phyloP scores from a whole-genome alignment of 257 asterid species.

The Plantago elongata region DNA sequence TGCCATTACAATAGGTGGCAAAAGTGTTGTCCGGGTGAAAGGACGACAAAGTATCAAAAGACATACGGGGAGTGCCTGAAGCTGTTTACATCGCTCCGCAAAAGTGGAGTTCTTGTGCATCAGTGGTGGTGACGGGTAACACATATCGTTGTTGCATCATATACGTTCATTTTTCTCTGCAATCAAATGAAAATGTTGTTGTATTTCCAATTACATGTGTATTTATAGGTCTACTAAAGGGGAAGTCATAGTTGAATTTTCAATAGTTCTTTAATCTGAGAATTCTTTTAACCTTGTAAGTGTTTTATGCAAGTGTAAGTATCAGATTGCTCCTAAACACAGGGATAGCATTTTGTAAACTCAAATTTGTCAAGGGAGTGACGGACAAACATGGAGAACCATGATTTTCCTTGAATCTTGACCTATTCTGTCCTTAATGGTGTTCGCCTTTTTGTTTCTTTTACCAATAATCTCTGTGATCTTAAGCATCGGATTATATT shows the following conservation, averaged over 20 bases:
- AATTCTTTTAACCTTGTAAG: background rate
- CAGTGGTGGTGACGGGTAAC: constrained; percentile 78
- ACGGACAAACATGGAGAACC: too few relatives aligned
- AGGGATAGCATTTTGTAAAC: background rate
- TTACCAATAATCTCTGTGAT: too few relatives aligned
- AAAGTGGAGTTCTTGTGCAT: constrained; percentile 87
- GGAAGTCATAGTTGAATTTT: constrained; percentile 2
- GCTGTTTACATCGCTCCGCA: constrained; percentile 62
- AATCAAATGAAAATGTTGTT: constrained; percentile 10
- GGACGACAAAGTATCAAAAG: constrained; percentile 62
- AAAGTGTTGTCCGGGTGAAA: constrained; percentile 90
- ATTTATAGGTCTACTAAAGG: background rate
- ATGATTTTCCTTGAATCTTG: too few relatives aligned
- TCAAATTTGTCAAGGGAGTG: too few relatives aligned
- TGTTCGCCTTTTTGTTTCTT: too few relatives aligned
- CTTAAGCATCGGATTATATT: too few relatives aligned
- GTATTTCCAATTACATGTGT: background rate
- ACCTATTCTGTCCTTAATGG: too few relatives aligned
- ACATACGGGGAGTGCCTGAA: constrained; percentile 82
- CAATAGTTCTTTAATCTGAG: background rate
- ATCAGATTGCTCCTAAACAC: background rate
- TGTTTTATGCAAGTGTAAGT: background rate
- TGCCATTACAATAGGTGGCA: constrained; percentile 97
- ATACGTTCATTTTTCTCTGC: constrained; percentile 18
- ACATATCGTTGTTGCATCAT: constrained; percentile 16